These are phyloP conservation scores for Volvox africanus DNA, from an alignment of 139 green algal species.

Conservation along the genomic window DNA sequence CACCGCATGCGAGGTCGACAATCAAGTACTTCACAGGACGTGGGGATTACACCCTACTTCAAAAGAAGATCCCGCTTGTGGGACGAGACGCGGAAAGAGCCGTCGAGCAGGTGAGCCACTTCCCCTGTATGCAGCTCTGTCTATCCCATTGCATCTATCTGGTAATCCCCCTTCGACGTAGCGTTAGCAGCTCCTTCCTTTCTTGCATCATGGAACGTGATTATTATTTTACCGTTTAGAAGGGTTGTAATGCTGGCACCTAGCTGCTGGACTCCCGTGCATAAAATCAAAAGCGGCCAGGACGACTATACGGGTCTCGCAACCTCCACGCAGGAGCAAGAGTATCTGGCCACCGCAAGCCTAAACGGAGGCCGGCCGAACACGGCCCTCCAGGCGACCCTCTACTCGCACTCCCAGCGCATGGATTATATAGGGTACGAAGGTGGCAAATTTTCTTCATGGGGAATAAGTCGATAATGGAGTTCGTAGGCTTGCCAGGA, in stretches of 20 bases:
- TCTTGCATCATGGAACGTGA: no score
- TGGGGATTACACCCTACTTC: neutral
- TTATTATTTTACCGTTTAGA: no score
- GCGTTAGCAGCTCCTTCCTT: no score
- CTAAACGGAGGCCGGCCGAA: neutral
- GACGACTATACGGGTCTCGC: neutral
- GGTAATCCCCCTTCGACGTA: no score
- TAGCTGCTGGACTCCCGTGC: no score
- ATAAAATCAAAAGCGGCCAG: no score
- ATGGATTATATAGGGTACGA: conserved; percentile 38
- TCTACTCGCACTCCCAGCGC: conserved; percentile 17
- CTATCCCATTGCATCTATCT: no score
- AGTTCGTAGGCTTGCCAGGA: no score
- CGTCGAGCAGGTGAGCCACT: neutral
- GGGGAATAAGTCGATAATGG: no score
- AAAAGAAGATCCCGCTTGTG: conserved; percentile 36
- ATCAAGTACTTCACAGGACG: conserved; percentile 23
- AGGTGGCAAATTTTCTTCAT: no score
- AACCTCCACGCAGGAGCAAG: conserved; percentile 15
- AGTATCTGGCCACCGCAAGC: conserved; percentile 37
- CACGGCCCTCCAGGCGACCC: conserved; percentile 37
- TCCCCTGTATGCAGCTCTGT: neutral
- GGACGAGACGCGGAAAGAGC: conserved; percentile 10
- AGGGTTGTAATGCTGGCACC: no score
- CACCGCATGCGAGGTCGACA: conserved; percentile 7